Percentiles rank a stretch among this genome's conserved stretches.
phyloP scores from a whole-genome alignment of 148 eudicot genomes.

The Camellia sinensis region DNA sequence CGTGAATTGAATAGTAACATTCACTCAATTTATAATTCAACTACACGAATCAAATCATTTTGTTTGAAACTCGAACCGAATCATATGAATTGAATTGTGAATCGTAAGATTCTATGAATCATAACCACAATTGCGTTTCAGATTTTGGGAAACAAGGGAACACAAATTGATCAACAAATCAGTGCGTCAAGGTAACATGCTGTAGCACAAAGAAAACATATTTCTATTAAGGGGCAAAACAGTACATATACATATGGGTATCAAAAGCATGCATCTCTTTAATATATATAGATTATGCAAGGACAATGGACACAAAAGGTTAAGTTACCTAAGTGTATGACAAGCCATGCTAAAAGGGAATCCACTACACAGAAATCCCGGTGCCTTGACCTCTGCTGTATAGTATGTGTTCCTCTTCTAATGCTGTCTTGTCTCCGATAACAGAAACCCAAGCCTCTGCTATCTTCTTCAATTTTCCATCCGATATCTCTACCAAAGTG shows the following conservation, averaged over 20 bases:
- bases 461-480: constrained; percentile 49
- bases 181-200: too few species aligned
- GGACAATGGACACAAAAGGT: background rate
- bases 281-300: background rate
- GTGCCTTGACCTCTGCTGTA: constrained; percentile 22
- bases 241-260: background rate
- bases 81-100: too few species aligned
- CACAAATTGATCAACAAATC: too few species aligned
- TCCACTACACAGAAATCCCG: background rate
- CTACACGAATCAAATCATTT: too few species aligned
- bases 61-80: too few species aligned
- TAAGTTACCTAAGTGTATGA: background rate
- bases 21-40: too few species aligned
- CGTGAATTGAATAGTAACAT: too few species aligned
- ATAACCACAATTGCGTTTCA: too few species aligned
- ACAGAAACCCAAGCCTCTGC: constrained; percentile 86
- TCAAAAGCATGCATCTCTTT: background rate
- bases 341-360: background rate
- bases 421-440: constrained; percentile 27
- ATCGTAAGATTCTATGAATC: too few species aligned
- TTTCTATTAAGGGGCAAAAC: too few species aligned
- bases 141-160: too few species aligned
- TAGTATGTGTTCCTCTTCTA: constrained; percentile 50
- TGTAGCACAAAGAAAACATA: too few species aligned
- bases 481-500: constrained; percentile 57